Conservation (phyloP, 805 yeast genomes). For the Vanderwaltozyma verrucispora region DNA sequence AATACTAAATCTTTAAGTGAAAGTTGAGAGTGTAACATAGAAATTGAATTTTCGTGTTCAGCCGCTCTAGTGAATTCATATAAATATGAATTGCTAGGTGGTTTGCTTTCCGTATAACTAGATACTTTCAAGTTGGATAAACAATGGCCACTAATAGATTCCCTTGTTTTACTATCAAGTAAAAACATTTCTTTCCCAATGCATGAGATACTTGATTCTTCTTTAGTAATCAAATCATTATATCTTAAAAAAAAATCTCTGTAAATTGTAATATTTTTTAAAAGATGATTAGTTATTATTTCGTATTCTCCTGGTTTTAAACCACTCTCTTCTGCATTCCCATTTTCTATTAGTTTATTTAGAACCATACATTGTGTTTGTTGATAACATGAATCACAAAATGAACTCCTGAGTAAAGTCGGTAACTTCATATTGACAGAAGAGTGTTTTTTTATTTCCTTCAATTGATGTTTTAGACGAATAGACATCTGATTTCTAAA, state of each 20-base stretch:
- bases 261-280: slow-evolving; percentile 29
- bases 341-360: slow-evolving; percentile 50
- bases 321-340: slow-evolving; percentile 45
- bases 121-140: slow-evolving; percentile 41
- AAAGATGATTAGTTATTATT: slow-evolving; percentile 41
- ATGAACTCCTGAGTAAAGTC: slow-evolving; percentile 37
- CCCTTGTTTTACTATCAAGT: slow-evolving; percentile 48
- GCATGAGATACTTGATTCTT: slow-evolving; percentile 48
- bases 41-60: slow-evolving; percentile 5
- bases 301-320: slow-evolving; percentile 39
- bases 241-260: slow-evolving; percentile 55
- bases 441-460: slow-evolving; percentile 7
- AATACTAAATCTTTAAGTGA: slow-evolving; percentile 51
- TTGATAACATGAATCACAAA: slow-evolving; percentile 53
- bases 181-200: slow-evolving; percentile 50
- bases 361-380: slow-evolving; percentile 54
- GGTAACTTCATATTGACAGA: slow-evolving; percentile 36
- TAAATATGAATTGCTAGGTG: slow-evolving; percentile 23
- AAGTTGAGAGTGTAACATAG: slow-evolving; percentile 37
- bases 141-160: slow-evolving; percentile 47
- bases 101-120: slow-evolving; percentile 12
- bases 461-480: slow-evolving; percentile 20
- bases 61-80: slow-evolving; percentile 40
- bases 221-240: slow-evolving; percentile 64
- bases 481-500: slow-evolving; percentile 47